Percentiles rank a stretch among this genome's conserved stretches.
Evolutionary conservation across 1,284 basidiomycete genomes (phyloP).

Genomic region (Boletus sp.): DNA sequence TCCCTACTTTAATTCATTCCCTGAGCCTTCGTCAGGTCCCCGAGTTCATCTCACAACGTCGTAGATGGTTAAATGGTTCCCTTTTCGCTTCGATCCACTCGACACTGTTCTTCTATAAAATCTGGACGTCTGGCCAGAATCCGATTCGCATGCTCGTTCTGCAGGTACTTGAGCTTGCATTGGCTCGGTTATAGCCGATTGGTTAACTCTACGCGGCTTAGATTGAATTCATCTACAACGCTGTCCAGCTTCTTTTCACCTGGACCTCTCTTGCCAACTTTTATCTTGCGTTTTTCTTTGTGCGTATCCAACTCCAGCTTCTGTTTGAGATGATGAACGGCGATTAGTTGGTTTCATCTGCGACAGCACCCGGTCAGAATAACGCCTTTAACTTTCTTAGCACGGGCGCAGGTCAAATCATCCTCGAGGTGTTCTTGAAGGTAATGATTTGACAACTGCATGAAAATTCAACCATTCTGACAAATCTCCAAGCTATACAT

Average conservation of each 20-base stretch:
- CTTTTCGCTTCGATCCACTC: constrained; percentile 88
- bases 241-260: constrained; percentile 79
- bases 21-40: constrained; percentile 51
- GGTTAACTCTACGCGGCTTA: constrained; percentile 29
- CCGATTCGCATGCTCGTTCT: constrained; percentile 84
- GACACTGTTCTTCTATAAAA: constrained; percentile 80
- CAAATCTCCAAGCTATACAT: constrained; percentile 61
- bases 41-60: constrained; percentile 90
- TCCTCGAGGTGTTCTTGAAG: constrained; percentile 86
- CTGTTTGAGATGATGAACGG: constrained; percentile 14
- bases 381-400: constrained; percentile 83
- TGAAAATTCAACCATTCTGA: constrained; percentile 1
- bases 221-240: constrained; percentile 85
- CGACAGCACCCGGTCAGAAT: constrained; percentile 55
- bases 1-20: not conserved
- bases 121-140: constrained; percentile 91
- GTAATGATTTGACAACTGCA: constrained; percentile 35
- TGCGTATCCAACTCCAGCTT: constrained; percentile 41
- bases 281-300: constrained; percentile 84
- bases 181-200: constrained; percentile 5
- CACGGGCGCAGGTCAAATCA: constrained; percentile 69
- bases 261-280: constrained; percentile 85
- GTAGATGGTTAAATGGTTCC: constrained; percentile 90
- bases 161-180: constrained; percentile 46
- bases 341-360: constrained; percentile 70